Base-by-base conservation (phyloP, 345 rosid species). In the Lepidium aucheri region DNA sequence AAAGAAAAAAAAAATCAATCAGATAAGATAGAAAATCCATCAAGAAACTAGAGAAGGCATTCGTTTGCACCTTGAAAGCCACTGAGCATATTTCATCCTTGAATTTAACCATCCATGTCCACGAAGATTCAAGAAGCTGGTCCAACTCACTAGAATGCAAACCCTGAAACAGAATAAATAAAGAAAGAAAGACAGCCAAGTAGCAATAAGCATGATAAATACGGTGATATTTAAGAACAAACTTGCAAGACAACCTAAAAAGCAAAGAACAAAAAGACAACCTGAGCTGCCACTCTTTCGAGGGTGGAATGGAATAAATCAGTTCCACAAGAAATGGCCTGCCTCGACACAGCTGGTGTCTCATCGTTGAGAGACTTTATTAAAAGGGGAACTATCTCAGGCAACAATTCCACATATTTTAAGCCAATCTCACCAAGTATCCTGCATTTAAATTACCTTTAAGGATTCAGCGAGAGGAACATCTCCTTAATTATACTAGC, bases 341-440 rank as follows among this genome's bases (percentile, higher is more conserved):
- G 97, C 63, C 96, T 85, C 57, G 81, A 87, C 61, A 90, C 99
- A 45, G 97, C 95, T 0, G 99, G 97, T 7, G 89, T 83, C 70
- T 64, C 82, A 68, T 94, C 99, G 9, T 85, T 79, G 67, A 85
- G 68, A 72, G 84, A 83, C 60, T 78, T 78, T n/a, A 85, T 77
- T 12, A 94, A 77, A 70, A 89, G 80, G 5, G 90, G 95, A 26
- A 82, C 88, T 55, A 94, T 80, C 52, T 90, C 93, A 17, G 92
- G 91, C 57, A 90, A 73, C 11, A 82, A 78, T 54, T 90, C 95
- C 39, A 79, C 58, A 78, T 90, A 82, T 79, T 82, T 84, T 73
- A 78, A 42, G 61, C 97, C 97, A 70, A 88, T 77, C 39, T 86
- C 90, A 63, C 97, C 95, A 68, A 89, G 75, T 41, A 90, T 83